Conservation (phyloP, 1,284 basidiomycete genomes). For the Cystobasidium pallidum region DNA sequence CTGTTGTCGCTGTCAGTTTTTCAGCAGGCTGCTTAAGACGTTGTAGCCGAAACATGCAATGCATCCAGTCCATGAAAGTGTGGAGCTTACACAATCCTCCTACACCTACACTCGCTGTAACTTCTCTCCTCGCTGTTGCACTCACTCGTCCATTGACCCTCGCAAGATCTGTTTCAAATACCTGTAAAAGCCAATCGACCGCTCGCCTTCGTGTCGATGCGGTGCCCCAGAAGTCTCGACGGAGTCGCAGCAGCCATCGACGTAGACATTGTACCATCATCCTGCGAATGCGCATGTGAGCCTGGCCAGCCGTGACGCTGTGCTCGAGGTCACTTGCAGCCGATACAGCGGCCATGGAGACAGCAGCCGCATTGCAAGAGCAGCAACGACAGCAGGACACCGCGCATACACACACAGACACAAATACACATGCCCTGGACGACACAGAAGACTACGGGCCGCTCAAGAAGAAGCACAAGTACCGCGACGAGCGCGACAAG, state of each 20-base stretch:
- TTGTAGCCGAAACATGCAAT: too few species aligned
- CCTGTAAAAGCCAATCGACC: conserved; percentile 11
- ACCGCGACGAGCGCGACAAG: conserved; percentile 27
- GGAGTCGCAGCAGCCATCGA: neutral
- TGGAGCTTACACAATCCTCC: too few species aligned
- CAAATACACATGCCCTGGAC: neutral
- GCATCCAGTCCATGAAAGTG: too few species aligned
- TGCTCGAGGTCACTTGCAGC: too few species aligned
- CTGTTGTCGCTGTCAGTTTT: neutral
- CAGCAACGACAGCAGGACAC: conserved; percentile 16
- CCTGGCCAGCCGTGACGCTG: neutral
- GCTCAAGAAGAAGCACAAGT: conserved; percentile 32
- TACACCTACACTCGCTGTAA: too few species aligned
- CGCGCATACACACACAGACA: neutral
- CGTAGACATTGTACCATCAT: neutral
- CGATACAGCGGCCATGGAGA: neutral
- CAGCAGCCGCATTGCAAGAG: conserved; percentile 9
- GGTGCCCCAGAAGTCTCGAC: neutral
- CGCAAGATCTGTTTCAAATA: too few species aligned
- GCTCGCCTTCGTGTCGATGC: neutral
- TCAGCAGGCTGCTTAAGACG: neutral
- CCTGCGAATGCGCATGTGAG: neutral
- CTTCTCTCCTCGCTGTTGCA: too few species aligned
- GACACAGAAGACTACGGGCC: conserved; percentile 27
- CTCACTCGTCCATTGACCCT: neutral